Percentiles rank a stretch among this genome's conserved stretches.
These are phyloP conservation scores for Chrysoporthe austroafricana DNA, from an alignment of 2,329 filamentous ascomycete genomes.

Conservation along the genomic window DNA sequence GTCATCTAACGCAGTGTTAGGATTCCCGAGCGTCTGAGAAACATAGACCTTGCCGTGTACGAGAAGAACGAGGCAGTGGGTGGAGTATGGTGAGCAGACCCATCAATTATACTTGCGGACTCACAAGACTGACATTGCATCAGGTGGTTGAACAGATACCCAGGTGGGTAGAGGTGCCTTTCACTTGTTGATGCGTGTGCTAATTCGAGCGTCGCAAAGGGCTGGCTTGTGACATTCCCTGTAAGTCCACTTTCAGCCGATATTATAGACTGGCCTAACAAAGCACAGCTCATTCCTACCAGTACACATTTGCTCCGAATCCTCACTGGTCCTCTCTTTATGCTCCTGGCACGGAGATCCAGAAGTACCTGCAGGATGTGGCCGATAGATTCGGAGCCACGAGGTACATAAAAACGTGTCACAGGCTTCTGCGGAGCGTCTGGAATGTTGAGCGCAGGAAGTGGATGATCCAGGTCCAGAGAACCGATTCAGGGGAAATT, in stretches of 20 bases:
- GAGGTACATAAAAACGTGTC: conserved; percentile 50
- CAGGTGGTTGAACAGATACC: conserved; percentile 41
- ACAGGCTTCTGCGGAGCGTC: conserved; percentile 44
- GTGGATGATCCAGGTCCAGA: conserved; percentile 44
- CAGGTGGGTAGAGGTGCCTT: conserved; percentile 31
- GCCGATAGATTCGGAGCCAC: conserved; percentile 51
- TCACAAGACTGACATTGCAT: conserved; percentile 2
- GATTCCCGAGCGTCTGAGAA: conserved; percentile 40
- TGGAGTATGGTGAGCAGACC: conserved; percentile 38
- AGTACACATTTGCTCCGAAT: conserved; percentile 60
- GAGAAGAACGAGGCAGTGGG: conserved; percentile 42
- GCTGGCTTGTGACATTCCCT: conserved; percentile 43
- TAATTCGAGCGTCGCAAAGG: conserved; percentile 25
- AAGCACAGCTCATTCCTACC: conserved; percentile 54
- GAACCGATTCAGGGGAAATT: conserved; percentile 40
- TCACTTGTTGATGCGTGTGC: not conserved
- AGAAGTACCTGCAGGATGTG: conserved; percentile 51
- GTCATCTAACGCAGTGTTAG: conserved; percentile 26
- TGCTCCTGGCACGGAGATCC: conserved; percentile 52
- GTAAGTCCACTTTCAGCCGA: conserved; percentile 32
- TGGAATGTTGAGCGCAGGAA: conserved; percentile 46
- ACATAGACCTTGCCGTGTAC: conserved; percentile 41
- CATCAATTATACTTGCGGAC: not conserved
- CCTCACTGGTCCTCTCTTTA: conserved; percentile 58
- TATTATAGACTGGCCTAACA: not conserved